Percentiles rank a stretch among this genome's conserved stretches.
Conservation (phyloP, 441 rosid genomes). For the Manihot esculenta region DNA sequence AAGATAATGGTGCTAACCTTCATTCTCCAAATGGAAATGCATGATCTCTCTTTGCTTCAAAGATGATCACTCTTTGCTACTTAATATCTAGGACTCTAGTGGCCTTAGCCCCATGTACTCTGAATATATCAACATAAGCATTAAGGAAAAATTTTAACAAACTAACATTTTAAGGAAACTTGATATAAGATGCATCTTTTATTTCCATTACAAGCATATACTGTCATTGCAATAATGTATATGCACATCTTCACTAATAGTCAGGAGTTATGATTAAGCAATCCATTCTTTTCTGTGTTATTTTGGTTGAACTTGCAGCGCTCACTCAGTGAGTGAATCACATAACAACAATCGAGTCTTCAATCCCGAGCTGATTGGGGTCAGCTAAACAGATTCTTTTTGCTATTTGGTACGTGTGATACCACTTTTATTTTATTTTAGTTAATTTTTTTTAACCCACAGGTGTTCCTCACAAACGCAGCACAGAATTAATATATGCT, state of each 20-base stretch:
- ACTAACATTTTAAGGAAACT: not conserved
- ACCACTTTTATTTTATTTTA: too few species aligned
- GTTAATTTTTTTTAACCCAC: too few species aligned
- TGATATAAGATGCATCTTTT: not conserved
- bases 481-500: too few species aligned
- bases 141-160: not conserved
- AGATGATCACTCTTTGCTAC: too few species aligned
- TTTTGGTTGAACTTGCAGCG: too few species aligned
- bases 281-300: too few species aligned
- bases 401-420: too few species aligned
- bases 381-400: too few species aligned
- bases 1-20: slow-evolving; percentile 26
- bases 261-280: not conserved
- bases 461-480: too few species aligned
- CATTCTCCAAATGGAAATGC: slow-evolving; percentile 15
- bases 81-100: not conserved
- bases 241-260: not conserved
- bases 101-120: not conserved
- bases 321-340: too few species aligned
- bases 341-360: too few species aligned
- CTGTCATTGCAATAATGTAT: not conserved
- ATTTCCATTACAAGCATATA: not conserved
- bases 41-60: not conserved
- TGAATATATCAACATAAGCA: not conserved
- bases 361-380: too few species aligned